phyloP scores from a whole-genome alignment of 306 rosid species.

The Chamaecrista fasciculata region DNA sequence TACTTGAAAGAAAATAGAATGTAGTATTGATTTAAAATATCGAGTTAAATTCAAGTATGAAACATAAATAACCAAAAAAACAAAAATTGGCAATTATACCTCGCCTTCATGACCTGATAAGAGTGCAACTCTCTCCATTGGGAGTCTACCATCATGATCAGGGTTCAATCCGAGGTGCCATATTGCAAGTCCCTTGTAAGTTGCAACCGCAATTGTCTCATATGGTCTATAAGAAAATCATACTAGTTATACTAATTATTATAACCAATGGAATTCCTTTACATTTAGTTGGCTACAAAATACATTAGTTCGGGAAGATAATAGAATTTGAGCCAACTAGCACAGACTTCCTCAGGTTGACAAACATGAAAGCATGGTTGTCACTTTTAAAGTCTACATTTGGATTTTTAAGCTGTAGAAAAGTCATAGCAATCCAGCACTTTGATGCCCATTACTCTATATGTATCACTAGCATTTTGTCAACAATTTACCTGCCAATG shows the following conservation, averaged over 20 bases:
- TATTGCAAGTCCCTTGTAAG: constrained; percentile 66
- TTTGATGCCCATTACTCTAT: constrained; percentile 6
- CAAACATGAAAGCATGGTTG: constrained; percentile 6
- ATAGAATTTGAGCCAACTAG: constrained; percentile 8
- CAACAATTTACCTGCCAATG: constrained; percentile 71
- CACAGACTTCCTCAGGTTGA: constrained; percentile 15
- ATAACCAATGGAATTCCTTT: not conserved
- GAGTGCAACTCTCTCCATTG: constrained; percentile 60
- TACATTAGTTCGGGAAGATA: not conserved
- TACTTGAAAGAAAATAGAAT: constrained; percentile 23
- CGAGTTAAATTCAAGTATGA: not conserved
- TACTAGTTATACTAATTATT: constrained; percentile 8
- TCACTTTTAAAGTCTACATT: not conserved
- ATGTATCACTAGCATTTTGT: constrained; percentile 17
- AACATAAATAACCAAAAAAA: constrained; percentile 1
- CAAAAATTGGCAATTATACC: constrained; percentile 44
- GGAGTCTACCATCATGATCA: constrained; percentile 71
- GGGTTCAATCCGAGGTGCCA: constrained; percentile 89
- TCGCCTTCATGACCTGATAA: constrained; percentile 70
- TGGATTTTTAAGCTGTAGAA: not conserved
- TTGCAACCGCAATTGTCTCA: constrained; percentile 80
- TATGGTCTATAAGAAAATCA: constrained; percentile 51
- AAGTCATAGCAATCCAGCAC: not conserved
- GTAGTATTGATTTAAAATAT: not conserved
- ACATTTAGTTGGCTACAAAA: constrained; percentile 20